Percentiles rank a stretch among this genome's conserved stretches.
phyloP scores from a whole-genome alignment of 495 filamentous ascomycete genomes.

The Entonaema liquescens region DNA sequence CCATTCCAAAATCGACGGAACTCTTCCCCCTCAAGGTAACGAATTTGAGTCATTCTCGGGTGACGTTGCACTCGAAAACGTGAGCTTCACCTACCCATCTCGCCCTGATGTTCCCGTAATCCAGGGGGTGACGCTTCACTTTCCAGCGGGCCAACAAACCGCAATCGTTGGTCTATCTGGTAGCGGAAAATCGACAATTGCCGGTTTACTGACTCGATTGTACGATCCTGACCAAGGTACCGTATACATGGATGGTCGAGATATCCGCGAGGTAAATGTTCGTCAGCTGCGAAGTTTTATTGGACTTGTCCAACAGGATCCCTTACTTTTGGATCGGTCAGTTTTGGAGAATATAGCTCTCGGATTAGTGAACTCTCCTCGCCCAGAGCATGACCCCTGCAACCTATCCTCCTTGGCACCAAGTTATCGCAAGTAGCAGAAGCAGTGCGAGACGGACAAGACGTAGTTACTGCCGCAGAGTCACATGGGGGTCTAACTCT shows the following conservation, averaged over 20 bases:
- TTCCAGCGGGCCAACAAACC: conserved; percentile 66
- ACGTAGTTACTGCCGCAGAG: conserved; percentile 37
- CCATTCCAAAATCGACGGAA: conserved; percentile 59
- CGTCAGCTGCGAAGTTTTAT: conserved; percentile 64
- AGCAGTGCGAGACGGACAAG: conserved; percentile 40
- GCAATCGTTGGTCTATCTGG: conserved; percentile 76
- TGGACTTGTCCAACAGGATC: conserved; percentile 73
- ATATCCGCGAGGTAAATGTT: conserved; percentile 65
- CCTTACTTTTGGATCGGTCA: conserved; percentile 69
- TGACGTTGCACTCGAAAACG: conserved; percentile 61
- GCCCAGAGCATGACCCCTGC: conserved; percentile 51
- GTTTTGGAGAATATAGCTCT: conserved; percentile 75
- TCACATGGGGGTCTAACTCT: conserved; percentile 32
- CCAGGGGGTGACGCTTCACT: conserved; percentile 56
- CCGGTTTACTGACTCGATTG: conserved; percentile 62
- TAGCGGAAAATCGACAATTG: conserved; percentile 76
- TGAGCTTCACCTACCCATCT: conserved; percentile 69
- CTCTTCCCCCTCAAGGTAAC: conserved; percentile 45
- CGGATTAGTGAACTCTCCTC: conserved; percentile 67
- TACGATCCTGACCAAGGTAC: conserved; percentile 58
- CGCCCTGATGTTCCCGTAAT: conserved; percentile 65
- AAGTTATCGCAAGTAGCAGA: conserved; percentile 34
- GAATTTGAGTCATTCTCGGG: conserved; percentile 50
- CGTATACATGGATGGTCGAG: conserved; percentile 61
- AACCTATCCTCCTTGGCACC: conserved; percentile 37